Percentiles rank a stretch among this genome's conserved stretches.
These are phyloP conservation scores for Pseudozyma thailandica DNA, from an alignment of 1,284 basidiomycete species.

Conservation along the genomic window DNA sequence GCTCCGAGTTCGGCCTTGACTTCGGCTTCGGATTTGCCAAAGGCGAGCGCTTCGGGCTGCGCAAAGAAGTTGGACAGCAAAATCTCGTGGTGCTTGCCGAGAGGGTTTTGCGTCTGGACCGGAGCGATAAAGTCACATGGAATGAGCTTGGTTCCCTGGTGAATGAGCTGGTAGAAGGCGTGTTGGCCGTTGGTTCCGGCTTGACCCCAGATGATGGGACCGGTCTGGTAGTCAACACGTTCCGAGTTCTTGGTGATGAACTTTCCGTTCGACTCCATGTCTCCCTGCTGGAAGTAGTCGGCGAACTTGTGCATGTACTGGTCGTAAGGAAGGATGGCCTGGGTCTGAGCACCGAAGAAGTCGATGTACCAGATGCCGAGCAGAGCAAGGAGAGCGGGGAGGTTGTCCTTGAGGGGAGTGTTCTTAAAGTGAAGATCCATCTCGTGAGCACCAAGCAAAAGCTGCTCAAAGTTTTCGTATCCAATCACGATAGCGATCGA, in stretches of 20 bases:
- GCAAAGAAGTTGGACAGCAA: slow-evolving; percentile 98
- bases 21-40: slow-evolving; percentile 93
- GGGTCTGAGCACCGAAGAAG: slow-evolving; percentile 95
- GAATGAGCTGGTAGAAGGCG: slow-evolving; percentile 98
- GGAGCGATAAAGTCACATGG: slow-evolving; percentile 94
- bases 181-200: slow-evolving; percentile 98
- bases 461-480: slow-evolving; percentile 89
- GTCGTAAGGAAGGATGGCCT: slow-evolving; percentile 94
- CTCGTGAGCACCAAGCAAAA: slow-evolving; percentile 90
- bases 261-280: slow-evolving; percentile 99
- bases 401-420: slow-evolving; percentile 86
- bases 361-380: slow-evolving; percentile 98
- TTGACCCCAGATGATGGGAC: slow-evolving; percentile 98
- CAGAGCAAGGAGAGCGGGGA: slow-evolving; percentile 91
- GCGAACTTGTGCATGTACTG: slow-evolving; percentile 99
- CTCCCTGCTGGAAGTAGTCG: slow-evolving; percentile 99
- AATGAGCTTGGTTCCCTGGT: slow-evolving; percentile 78
- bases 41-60: slow-evolving; percentile 89
- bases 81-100: slow-evolving; percentile 90
- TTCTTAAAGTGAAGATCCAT: slow-evolving; percentile 97
- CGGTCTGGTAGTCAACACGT: slow-evolving; percentile 94
- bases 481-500: slow-evolving; percentile 93
- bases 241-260: slow-evolving; percentile 91
- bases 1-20: slow-evolving; percentile 81
- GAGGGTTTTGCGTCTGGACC: slow-evolving; percentile 90